Evolutionary conservation across 495 filamentous ascomycete species (phyloP), one percentile per base, ranked within the genome.

Genomic region (Aspergillus steynii): DNA sequence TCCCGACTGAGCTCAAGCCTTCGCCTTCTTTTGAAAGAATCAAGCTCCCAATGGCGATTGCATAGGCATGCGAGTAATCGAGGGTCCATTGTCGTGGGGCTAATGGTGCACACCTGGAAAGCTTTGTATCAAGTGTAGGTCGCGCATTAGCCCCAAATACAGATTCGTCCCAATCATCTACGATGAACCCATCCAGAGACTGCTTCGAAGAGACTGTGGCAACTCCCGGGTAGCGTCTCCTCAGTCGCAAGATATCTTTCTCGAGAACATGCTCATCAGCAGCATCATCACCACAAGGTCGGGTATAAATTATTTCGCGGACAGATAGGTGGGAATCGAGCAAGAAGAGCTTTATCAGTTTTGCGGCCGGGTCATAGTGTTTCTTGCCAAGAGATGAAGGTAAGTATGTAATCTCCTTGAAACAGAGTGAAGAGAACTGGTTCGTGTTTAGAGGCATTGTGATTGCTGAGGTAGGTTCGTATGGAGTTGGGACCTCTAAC

Each of bases 121-220:
- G 58, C 27, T 56, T 51, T n/a, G 29, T 26, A 52, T 63, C 52
- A 49, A 31, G 50, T 10, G 26, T 4, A 29, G 37, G 56, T 2
- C 56, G 46, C 20, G 57, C 29, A 7, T 46, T 48, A 50, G 46
- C 20, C 5, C 57, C 34, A 26, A 49, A 42, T 29, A 60, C 61
- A 37, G 71, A 71, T 53, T 76, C 74, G 49, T 76, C 72, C 73
- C 68, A 71, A 52, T 78, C 77, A 58, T 77, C 68, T 28, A 77
- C 72, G 15, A 80, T 61, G 34, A 78, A 80, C 29, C 75, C 53
- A 45, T 71, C 62, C 25, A 57, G 48, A 20, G 58, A 64, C 31
- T 15, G 1, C 29, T 45, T 2, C 61, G 31, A 31, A 9, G 56
- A 51, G 49, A 32, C 51, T 53, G 58, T 57, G 25, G 50, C 45